Percentiles rank a stretch among this genome's conserved stretches.
Conservation (phyloP, 441 rosid genomes). For the Rhodomyrtus psidioides region DNA sequence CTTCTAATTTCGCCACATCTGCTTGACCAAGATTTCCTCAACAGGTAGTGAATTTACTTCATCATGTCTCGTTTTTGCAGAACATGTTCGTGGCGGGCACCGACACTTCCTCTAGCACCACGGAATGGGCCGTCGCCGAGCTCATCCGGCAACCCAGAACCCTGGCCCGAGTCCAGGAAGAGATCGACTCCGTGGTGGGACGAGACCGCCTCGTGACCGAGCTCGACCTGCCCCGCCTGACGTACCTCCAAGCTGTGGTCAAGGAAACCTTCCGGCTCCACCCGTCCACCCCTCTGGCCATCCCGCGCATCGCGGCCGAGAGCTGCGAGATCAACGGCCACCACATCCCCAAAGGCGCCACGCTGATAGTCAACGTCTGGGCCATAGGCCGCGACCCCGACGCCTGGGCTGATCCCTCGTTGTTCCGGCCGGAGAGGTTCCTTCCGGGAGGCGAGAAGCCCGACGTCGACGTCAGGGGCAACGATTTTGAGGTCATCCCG, state of each 20-base stretch:
- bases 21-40: no score
- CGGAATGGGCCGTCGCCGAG: conserved; percentile 57
- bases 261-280: conserved; percentile 71
- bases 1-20: no score
- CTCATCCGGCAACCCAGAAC: conserved; percentile 39
- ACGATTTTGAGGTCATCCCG: conserved; percentile 68
- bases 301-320: conserved; percentile 43
- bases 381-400: conserved; percentile 56
- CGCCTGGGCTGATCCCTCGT: conserved; percentile 36
- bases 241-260: conserved; percentile 58
- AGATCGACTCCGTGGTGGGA: conserved; percentile 60
- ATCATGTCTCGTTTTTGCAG: conserved; percentile 9
- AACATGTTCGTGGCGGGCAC: conserved; percentile 60
- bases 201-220: conserved; percentile 37
- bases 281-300: conserved; percentile 60
- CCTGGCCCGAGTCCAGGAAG: conserved; percentile 38
- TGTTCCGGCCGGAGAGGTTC: conserved; percentile 47
- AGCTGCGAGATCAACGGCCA: conserved; percentile 42
- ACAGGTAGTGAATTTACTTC: background rate
- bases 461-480: conserved; percentile 55
- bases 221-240: conserved; percentile 34
- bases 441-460: conserved; percentile 36
- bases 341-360: conserved; percentile 48
- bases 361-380: conserved; percentile 49
- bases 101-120: conserved; percentile 49